Evolutionary conservation across 1,139 yeast species (phyloP), one percentile per base, ranked within the genome.

Genomic region (Pichiaceae sp.): DNA sequence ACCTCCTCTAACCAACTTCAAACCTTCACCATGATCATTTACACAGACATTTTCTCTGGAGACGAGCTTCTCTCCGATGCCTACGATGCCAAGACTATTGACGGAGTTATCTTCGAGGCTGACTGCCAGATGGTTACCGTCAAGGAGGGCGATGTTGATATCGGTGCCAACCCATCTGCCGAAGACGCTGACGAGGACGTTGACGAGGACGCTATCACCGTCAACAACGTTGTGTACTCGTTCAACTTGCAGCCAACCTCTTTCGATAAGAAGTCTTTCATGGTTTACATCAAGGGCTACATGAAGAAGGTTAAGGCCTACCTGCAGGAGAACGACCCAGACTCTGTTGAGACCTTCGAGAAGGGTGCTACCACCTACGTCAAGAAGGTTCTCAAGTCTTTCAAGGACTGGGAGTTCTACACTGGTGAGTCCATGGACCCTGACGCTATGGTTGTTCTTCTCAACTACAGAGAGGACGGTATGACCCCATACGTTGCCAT

Each of bases 391-490:
- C 66, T 91, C 58, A 83, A 79, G 57, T 81, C 87, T 68, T 91
- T 91, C 91, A 81, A 80, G 65, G 98, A 91, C 78, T 91, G 93
- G 94, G 98, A 91, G 63, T 91, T 91, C 78, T 91, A 70, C 87
- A 91, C 96, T 54, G 98, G 98, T 75, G 97, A 91, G 75, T 83
- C 95, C 62, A 93, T 91, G 99, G 96, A 93, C 80, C 96, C 97
- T 66, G 97, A 91, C 68, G 96, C 83, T 59, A 91, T 91, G 98
- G 71, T 91, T 63, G 89, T 86, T 55, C 79, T 91, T 68, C 83
- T 91, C 72, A 91, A 91, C 94, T 91, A 91, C 87, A 94, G 99
- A 74, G 98, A 91, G 75, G 97, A 91, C 64, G 99, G 98, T 74
- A 73, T 79, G 58, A 93, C 99, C 53, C 98, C 98, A 62, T 93